Evolutionary conservation across 2,329 filamentous ascomycete genomes (phyloP), one percentile per base, ranked within the genome.

Genomic region (Aspergillus fumigatus): DNA sequence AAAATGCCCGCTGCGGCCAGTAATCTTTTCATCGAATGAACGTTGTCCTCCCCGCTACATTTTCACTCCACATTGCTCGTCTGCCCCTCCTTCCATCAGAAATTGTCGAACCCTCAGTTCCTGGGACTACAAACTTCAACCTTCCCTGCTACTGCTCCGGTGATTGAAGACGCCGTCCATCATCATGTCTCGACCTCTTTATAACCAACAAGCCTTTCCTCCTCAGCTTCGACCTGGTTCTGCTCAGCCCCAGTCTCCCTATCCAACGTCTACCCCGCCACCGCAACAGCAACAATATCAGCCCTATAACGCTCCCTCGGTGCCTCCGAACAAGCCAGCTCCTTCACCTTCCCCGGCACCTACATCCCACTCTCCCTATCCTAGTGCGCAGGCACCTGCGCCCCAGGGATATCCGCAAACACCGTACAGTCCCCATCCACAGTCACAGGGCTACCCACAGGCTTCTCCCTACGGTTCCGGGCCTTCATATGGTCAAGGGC

Each of bases 351-450:
- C 61, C 17, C 57, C 59, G 8, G 50, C 49, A 5, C 52, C 53
- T 11, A 25, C 40, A 25, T 25, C 27, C 4, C 49, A 55, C 27
- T 56, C 59, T n/a, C 60, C 67, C 26, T 61, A 69, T 10, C 68
- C 73, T 57, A 58, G 49, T 41, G 70, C 71, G 51, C 53, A 55
- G 50, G 56, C 63, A 51, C 59, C 63, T 35, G 52, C 53, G n/a
- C 58, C 63, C 19, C 72, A 74, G 47, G 73, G 76, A 50, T 76
- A 76, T 55, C 70, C 75, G 45, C 75, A 75, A 56, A 69, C 73
- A 54, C 62, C 73, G 51, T 75, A 73, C 54, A 70, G 71, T 38
- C 59, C 64, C 29, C 60, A 63, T 41, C 68, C 62, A 32, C 66
- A 65, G 49, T 64, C 58, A 14, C 67, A 68, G 48, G 56, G 58